A percentile compares a stretch with the other conserved stretches of the same genome.
Evolutionary conservation across 169 alveolate species (phyloP).

Genomic region (Babesia divergens): DNA sequence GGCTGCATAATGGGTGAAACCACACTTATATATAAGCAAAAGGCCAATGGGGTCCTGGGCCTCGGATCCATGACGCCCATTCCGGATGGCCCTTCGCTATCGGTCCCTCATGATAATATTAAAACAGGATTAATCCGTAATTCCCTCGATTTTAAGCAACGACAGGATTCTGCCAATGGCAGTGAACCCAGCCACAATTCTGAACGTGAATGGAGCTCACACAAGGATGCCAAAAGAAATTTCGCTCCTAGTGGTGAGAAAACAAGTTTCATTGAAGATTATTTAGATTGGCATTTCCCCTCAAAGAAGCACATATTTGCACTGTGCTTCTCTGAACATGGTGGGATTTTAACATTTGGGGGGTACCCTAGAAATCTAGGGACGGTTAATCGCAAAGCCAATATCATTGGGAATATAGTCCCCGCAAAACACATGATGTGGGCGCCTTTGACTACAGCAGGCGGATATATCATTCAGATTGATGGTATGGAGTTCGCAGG

Average conservation of each 20-base stretch:
- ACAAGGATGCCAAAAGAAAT: background rate
- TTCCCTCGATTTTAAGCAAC: background rate
- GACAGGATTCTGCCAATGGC: background rate
- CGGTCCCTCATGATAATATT: background rate
- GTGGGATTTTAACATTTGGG: conserved; percentile 69
- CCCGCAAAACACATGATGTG: background rate
- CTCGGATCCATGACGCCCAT: conserved; percentile 38
- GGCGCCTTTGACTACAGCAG: conserved; percentile 19
- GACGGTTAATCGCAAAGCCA: background rate
- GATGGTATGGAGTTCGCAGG: background rate
- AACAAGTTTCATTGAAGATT: conserved; percentile 37
- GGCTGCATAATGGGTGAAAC: conserved; percentile 69
- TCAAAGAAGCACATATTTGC: conserved; percentile 28
- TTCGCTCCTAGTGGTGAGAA: background rate
- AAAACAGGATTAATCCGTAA: background rate
- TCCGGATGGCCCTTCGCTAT: too few relatives aligned
- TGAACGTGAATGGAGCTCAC: background rate
- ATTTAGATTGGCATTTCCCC: conserved; percentile 22
- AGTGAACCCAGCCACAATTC: background rate
- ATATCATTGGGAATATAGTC: background rate
- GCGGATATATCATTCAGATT: conserved; percentile 10
- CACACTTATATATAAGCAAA: conserved; percentile 60
- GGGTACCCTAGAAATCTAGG: conserved; percentile 37
- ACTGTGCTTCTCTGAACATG: conserved; percentile 67
- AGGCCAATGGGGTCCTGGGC: conserved; percentile 75